Base-by-base conservation (phyloP, 352 stramenopile species). In the Hyaloperonospora arabidopsidis region DNA sequence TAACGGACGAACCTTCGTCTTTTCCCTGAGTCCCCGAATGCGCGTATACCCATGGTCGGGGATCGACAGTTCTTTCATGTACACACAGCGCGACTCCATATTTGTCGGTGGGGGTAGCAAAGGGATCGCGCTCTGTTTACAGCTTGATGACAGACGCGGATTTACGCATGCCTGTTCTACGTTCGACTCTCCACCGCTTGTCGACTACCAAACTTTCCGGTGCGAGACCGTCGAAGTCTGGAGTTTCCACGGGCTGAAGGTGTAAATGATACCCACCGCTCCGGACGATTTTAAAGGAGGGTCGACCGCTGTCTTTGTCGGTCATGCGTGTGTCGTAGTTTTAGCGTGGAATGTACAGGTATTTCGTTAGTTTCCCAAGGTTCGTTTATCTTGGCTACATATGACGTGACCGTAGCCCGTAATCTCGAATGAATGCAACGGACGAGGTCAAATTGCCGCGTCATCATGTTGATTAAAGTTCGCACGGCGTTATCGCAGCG, bases 1-100 rank as follows among this genome's bases (percentile, higher is more conserved):
- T n/a, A 90, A 90, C 38, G 80, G 80, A 2, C 72, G 80, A 14
- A 74, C 76, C 21, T 90, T 90, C 35, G 80, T 88, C 40, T 88
- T 90, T 53, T 75, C 71, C 3, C 54, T 88, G n/a, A 72, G 75
- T 0, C 67, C 77, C 5, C 65, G 75, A 13, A 79, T 86, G 73
- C 58, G 68, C 0, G 68, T 72, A 23, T 83, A 76, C 48, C 48
- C 59, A 32, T 90, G 80, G 80, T 82, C 74, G 0, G 80, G 77
- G 1, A 55, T 80, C 6, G 74, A 90, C 48, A 75, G 64, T 34
- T 84, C 76, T 18, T 90, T 87, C 61, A 84, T 90, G 74, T 87
- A 86, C 49, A 63, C 67, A 7, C 67, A 67, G 1, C 67, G 52
- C 19, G 67, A 87, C 17, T 62, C 75, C 0, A 58, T 90, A 19